Base-by-base conservation (phyloP, 1,139 yeast genomes). In the Suhomyces taliae region DNA sequence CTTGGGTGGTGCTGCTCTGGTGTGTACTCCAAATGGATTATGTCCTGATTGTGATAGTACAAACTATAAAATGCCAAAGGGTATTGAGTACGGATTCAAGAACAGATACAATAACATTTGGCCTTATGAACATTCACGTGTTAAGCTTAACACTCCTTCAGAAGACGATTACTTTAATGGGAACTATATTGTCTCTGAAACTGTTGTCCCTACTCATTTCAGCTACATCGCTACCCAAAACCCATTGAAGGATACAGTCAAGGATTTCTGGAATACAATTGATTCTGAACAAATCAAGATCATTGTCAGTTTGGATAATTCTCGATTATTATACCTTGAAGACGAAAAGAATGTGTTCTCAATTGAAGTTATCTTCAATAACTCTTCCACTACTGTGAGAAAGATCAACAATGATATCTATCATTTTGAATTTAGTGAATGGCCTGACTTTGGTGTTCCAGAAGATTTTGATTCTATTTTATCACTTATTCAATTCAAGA, bases 381-480 rank as follows among this genome's bases (percentile, higher is more conserved):
- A 50, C 10, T 40, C 43, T 2, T 37, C 54, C 4, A 51, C 56
- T 3, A 58, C 53, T 5, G 51, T 67, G 24, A 54, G 72, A 29
- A 56, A 57, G 43, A 56, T 70, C 34, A 55, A 55, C 42, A 37
- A 51, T 44, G 47, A 47, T 8, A 76, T 89, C 4, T 74, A 75
- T 47, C 96, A 89, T 56, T 65, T 90, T 36, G 93, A 88, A 52
- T 86, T 81, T 63, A 75, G 78, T 8, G 75, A 78, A 35, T 90
- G 96, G 97, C 87, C 95, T 0, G 97, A 89, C 66, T 79, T 87
- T 48, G 93, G 93, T 8, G 78, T 83, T 1, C 87, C 91, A 1
- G 72, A 75, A 8, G 68, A 76, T 52, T 75, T 80, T 27, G 64
- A 67, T 2, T 82, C 82, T 36, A 65, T 88, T 24, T 55, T 87